Percentiles rank a stretch among this genome's conserved stretches.
Evolutionary conservation across 2,329 filamentous ascomycete species (phyloP).

Genomic region (Sporothrix mexicana): DNA sequence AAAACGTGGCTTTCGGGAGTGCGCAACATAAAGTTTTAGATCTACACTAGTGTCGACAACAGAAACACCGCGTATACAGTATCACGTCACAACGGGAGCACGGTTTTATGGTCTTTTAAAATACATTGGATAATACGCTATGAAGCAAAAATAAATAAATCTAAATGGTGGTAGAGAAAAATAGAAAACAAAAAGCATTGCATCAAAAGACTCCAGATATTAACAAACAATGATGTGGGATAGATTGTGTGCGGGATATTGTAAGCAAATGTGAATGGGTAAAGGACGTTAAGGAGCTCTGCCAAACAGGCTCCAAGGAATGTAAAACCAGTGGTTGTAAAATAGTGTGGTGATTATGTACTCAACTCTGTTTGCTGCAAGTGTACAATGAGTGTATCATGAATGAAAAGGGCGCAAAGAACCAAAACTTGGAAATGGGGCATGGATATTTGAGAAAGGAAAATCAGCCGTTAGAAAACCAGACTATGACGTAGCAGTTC

Average conservation of each 20-base stretch:
- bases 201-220: constrained; percentile 18
- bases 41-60: constrained; percentile 1
- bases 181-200: background rate
- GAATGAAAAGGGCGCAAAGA: background rate
- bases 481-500: background rate
- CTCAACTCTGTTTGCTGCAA: constrained; percentile 13
- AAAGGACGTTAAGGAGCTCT: background rate
- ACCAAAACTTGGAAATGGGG: background rate
- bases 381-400: background rate
- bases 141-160: background rate
- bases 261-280: background rate
- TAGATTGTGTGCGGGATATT: background rate
- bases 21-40: background rate
- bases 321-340: constrained; percentile 7
- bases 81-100: constrained; percentile 1
- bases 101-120: background rate
- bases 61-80: constrained; percentile 8
- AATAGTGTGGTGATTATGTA: constrained; percentile 14
- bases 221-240: background rate
- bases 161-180: background rate
- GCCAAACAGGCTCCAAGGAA: background rate
- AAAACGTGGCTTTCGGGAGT: background rate
- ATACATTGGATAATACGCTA: background rate
- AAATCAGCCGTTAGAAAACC: constrained; percentile 2
- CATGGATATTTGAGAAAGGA: background rate